Evolutionary conservation across 2,329 filamentous ascomycete genomes (phyloP).

Genomic region (Nannizziopsis barbatae): DNA sequence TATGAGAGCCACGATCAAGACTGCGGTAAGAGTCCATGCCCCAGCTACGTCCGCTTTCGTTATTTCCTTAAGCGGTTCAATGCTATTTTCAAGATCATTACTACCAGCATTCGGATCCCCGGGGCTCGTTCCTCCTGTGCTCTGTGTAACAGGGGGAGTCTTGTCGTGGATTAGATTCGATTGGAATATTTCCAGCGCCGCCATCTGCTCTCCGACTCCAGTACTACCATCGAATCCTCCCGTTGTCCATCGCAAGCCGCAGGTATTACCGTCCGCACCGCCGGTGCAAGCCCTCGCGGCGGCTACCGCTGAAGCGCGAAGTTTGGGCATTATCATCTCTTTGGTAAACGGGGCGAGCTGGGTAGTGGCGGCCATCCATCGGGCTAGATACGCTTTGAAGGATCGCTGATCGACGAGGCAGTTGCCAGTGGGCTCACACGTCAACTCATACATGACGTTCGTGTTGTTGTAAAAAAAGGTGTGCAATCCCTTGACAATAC

Average conservation of each 20-base stretch:
- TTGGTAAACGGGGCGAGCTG: slow-evolving; percentile 52
- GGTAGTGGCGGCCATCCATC: slow-evolving; percentile 52
- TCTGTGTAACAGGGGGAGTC: slow-evolving; percentile 40
- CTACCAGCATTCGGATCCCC: slow-evolving; percentile 30
- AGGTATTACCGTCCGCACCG: slow-evolving; percentile 47
- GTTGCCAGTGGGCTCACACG: slow-evolving; percentile 49
- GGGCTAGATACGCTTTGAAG: slow-evolving; percentile 60
- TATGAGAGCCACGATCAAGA: background rate
- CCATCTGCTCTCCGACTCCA: slow-evolving; percentile 61
- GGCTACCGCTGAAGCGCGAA: slow-evolving; percentile 47
- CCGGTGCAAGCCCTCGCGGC: slow-evolving; percentile 54
- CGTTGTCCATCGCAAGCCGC: slow-evolving; percentile 53
- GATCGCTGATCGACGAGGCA: slow-evolving; percentile 63
- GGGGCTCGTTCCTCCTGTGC: slow-evolving; percentile 46
- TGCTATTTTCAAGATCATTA: slow-evolving; percentile 9
- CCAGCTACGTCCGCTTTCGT: slow-evolving; percentile 30
- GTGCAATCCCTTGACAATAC: slow-evolving; percentile 42
- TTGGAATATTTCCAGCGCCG: slow-evolving; percentile 52
- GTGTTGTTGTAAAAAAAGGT: slow-evolving; percentile 42
- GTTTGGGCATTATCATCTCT: slow-evolving; percentile 45
- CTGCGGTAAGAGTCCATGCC: slow-evolving; percentile 29
- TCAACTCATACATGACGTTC: slow-evolving; percentile 51
- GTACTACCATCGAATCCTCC: slow-evolving; percentile 45
- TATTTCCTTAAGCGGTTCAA: slow-evolving; percentile 12
- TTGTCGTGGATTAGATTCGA: slow-evolving; percentile 45